Base-by-base conservation (phyloP, 192 early-diverging fungal genomes). In the Backusella australiensis region DNA sequence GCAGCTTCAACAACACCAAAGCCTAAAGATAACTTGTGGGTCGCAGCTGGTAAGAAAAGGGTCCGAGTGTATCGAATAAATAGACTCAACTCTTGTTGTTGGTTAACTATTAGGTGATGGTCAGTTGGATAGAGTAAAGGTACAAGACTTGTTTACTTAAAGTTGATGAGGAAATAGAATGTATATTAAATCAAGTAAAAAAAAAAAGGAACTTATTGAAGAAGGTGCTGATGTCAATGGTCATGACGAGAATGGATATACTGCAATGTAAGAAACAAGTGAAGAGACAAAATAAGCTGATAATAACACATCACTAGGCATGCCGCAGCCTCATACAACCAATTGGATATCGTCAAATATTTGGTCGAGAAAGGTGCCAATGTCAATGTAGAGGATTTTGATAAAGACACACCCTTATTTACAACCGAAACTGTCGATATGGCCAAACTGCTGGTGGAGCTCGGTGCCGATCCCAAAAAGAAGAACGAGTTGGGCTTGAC, bases 401-500 rank as follows among this genome's bases (percentile, higher is more conserved):
- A 97, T 26, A 90, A 92, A 46, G 96, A 97, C 75, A 95, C 94
- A 32, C 94, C 94, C 6, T 84, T 97, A 44, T 93, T 91, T 75
- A 86, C 91, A 14, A 88, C 86, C 67, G 94, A 94, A 72, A 89
- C 91, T 53, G 84, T 87, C 14, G 90, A 87, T n/a, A 89, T 88
- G 46, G 94, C 92, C 29, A 52, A 87, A 73, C 78, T 90, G 32
- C 77, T 97, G 35, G 74, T 95, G 38, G 85, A 89, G 59, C 81
- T 85, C 34, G 94, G 95, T 14, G 94, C 94, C 8, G 90, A 94
- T 75, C 80, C 89, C 14, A 81, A 71, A 1, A 79, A 75, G 63
- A 67, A 73, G 42, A 97, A 97, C 77, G 73, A 85, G 21, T 90
- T 93, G 41, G 90, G 90, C n/a, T 73, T 83, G 44, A 85, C 82